Conservation (phyloP, 257 asterid species). For the Hygrophila difformis region DNA sequence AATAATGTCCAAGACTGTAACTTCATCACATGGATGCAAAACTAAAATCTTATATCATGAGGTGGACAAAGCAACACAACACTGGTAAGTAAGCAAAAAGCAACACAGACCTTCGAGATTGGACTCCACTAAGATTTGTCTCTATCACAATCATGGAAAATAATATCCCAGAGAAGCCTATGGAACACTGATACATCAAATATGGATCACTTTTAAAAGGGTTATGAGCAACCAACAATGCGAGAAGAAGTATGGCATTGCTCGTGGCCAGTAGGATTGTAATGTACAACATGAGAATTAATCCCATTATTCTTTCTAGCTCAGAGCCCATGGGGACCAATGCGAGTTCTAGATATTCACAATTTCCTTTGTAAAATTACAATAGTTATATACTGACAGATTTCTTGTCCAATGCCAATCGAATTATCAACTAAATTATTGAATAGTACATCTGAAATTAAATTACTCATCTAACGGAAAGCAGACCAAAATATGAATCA, state of each 20-base stretch:
- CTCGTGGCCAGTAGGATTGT: conserved; percentile 60
- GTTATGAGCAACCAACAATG: conserved; percentile 54
- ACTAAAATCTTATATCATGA: no score
- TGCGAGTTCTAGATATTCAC: no score
- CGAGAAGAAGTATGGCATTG: conserved; percentile 63
- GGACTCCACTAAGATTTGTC: conserved; percentile 86
- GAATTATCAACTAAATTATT: no score
- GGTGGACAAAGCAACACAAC: no score
- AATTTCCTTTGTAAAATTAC: no score
- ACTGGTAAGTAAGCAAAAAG: conserved; percentile 8
- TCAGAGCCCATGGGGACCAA: conserved; percentile 96
- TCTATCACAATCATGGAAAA: conserved; percentile 96
- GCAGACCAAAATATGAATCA: no score
- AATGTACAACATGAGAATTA: conserved; percentile 63
- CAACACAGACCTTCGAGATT: conserved; percentile 69
- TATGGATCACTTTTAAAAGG: conserved; percentile 35
- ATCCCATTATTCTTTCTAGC: conserved; percentile 98
- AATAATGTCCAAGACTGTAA: no score
- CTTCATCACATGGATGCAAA: no score
- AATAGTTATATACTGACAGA: no score
- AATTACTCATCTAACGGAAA: no score
- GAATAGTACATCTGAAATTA: no score
- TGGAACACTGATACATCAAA: conserved; percentile 79
- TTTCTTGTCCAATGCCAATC: no score
- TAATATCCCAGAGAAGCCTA: conserved; percentile 91